Evolutionary conservation across 768 basidiomycete species (phyloP).

Genomic region (Auriscalpium vulgare): DNA sequence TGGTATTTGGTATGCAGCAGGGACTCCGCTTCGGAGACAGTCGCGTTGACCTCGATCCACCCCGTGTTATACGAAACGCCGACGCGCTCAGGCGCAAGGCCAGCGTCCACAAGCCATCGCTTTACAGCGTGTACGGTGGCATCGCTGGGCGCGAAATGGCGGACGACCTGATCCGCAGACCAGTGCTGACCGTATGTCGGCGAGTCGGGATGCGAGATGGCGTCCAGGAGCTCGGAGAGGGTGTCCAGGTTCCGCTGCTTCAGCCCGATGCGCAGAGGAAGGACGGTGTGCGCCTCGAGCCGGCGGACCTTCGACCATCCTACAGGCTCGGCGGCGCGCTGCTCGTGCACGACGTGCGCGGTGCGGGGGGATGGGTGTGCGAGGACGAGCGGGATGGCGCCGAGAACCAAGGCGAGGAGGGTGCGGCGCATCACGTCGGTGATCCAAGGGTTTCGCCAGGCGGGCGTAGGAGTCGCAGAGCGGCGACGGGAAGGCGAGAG

Average conservation of each 20-base stretch:
- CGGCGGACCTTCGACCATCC: slow-evolving; percentile 26
- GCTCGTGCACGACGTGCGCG: slow-evolving; percentile 30
- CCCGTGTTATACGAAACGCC: slow-evolving; percentile 25
- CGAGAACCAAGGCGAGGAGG: slow-evolving; percentile 8
- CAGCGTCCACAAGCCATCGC: slow-evolving; percentile 31
- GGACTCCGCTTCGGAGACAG: slow-evolving; percentile 34
- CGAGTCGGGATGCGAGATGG: slow-evolving; percentile 38
- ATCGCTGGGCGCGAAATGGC: slow-evolving; percentile 33
- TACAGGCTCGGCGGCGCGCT: slow-evolving; percentile 25
- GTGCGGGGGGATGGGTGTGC: slow-evolving; percentile 10
- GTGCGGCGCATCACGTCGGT: background rate
- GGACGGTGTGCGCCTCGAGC: slow-evolving; percentile 21
- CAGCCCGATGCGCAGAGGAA: slow-evolving; percentile 41
- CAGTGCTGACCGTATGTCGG: slow-evolving; percentile 39
- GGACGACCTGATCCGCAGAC: slow-evolving; percentile 29
- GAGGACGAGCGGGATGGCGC: slow-evolving; percentile 13
- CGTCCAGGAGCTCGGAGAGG: slow-evolving; percentile 33
- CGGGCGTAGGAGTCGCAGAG: too few species aligned
- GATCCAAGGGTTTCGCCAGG: too few species aligned
- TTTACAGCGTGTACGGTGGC: slow-evolving; percentile 30
- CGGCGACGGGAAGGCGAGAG: too few species aligned
- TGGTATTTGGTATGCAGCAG: slow-evolving; percentile 36
- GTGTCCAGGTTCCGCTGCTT: slow-evolving; percentile 32
- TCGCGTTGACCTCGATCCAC: slow-evolving; percentile 35
- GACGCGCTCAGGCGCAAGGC: slow-evolving; percentile 28